These are phyloP conservation scores for Geotrichum bryndzae DNA, from an alignment of 1,139 yeast genomes.

Conservation along the genomic window DNA sequence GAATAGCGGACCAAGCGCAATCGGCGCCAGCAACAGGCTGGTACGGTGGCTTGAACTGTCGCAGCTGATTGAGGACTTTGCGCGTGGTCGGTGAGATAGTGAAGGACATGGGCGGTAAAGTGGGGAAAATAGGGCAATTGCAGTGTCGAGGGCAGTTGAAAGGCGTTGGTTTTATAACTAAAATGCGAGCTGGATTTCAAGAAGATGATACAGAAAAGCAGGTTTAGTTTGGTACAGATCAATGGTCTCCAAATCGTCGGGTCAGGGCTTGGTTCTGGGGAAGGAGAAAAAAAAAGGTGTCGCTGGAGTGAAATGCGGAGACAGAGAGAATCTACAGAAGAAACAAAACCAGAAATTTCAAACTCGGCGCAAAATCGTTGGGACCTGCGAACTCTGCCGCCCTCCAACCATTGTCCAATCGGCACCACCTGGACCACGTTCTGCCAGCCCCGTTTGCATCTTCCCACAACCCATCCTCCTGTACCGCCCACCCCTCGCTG, in stretches of 20 bases:
- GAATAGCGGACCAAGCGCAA: conserved; percentile 51
- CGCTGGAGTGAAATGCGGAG: background rate
- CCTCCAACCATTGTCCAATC: background rate
- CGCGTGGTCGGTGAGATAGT: conserved; percentile 10
- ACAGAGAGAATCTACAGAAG: background rate
- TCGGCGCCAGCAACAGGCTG: conserved; percentile 3
- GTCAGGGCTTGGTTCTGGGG: background rate
- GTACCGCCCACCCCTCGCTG: background rate
- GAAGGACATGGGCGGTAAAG: background rate
- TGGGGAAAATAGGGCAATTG: background rate
- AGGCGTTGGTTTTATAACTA: background rate
- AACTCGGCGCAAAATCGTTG: background rate
- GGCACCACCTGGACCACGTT: background rate
- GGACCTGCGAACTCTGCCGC: background rate
- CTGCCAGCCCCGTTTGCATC: background rate
- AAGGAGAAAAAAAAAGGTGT: background rate
- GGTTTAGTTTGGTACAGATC: background rate
- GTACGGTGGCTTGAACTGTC: conserved; percentile 2
- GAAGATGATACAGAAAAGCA: background rate
- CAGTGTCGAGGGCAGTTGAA: background rate
- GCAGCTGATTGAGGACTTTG: conserved; percentile 7
- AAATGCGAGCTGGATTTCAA: background rate
- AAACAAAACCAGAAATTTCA: background rate
- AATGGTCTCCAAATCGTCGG: background rate
- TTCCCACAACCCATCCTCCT: background rate